These are phyloP conservation scores for Trypanosoma platydactyli DNA, from an alignment of 208 protist genomes.

Conservation along the genomic window DNA sequence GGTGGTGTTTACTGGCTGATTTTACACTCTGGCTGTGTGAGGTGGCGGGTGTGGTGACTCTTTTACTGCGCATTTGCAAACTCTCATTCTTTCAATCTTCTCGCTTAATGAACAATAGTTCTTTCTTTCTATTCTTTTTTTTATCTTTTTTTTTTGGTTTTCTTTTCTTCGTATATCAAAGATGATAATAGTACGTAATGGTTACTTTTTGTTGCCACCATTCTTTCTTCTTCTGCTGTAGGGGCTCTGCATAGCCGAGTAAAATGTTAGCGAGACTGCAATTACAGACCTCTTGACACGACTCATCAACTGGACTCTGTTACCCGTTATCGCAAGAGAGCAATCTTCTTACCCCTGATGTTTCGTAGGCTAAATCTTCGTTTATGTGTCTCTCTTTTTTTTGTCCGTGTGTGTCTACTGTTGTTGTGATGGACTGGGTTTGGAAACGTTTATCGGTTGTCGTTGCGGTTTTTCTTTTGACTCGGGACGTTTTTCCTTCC, in stretches of 20 bases:
- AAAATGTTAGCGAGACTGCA: too few relatives aligned
- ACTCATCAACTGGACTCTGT: constrained; percentile 15
- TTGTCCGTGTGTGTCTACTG: constrained; percentile 16
- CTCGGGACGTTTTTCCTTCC: too few relatives aligned
- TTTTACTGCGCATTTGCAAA: not conserved
- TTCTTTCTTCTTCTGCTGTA: too few relatives aligned
- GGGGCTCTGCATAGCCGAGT: too few relatives aligned
- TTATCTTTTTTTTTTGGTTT: constrained; percentile 3
- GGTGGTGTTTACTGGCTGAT: not conserved
- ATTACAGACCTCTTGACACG: constrained; percentile 16
- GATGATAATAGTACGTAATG: not conserved
- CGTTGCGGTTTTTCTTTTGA: constrained; percentile 5
- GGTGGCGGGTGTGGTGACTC: too few relatives aligned
- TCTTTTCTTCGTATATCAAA: not conserved
- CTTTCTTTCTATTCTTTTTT: not conserved
- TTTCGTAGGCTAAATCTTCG: not conserved
- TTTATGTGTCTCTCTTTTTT: constrained; percentile 7
- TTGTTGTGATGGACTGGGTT: not conserved
- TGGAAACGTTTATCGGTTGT: constrained; percentile 10
- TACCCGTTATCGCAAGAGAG: constrained; percentile 23
- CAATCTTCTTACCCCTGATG: not conserved
- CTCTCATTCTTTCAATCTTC: not conserved
- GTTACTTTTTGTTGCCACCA: too few relatives aligned
- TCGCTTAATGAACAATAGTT: not conserved
- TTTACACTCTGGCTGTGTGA: too few relatives aligned